Conservation (phyloP, 345 rosid species). For the Salix arbutifolia region DNA sequence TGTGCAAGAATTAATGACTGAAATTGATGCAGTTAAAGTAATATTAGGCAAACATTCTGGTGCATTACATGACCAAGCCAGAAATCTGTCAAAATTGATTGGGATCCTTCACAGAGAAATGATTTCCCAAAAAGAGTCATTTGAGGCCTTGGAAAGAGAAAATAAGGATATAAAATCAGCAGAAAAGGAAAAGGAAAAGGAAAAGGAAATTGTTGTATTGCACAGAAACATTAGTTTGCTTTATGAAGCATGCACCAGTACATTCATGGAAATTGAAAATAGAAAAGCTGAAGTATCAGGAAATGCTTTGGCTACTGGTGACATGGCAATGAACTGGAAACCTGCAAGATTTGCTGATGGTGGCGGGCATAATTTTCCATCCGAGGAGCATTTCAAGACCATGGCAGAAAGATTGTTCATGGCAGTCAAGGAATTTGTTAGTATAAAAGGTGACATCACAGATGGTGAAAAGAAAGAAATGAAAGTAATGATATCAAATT, state of each 20-base stretch:
- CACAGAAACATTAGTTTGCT: conserved; percentile 53
- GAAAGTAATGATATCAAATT: conserved; percentile 56
- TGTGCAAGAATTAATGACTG: conserved; percentile 50
- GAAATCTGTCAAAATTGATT: conserved; percentile 36
- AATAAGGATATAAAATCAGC: conserved; percentile 33
- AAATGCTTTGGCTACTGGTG: conserved; percentile 20
- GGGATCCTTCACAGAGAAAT: conserved; percentile 36
- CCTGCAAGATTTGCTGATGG: conserved; percentile 16
- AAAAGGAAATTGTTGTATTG: conserved; percentile 44
- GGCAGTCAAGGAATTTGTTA: conserved; percentile 45
- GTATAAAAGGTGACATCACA: conserved; percentile 40
- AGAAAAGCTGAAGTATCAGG: conserved; percentile 42
- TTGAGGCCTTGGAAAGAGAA: conserved; percentile 44
- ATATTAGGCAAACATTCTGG: conserved; percentile 45
- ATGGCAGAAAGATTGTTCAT: conserved; percentile 49
- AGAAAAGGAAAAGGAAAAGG: conserved; percentile 51
- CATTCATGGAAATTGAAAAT: conserved; percentile 62
- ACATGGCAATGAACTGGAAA: conserved; percentile 29
- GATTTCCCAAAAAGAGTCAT: conserved; percentile 32
- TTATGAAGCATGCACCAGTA: conserved; percentile 58
- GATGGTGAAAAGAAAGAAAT: conserved; percentile 61
- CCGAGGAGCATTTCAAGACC: conserved; percentile 54
- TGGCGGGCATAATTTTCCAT: conserved; percentile 26
- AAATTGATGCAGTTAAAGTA: conserved; percentile 41
- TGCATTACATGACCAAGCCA: conserved; percentile 48